Percentiles rank a stretch among this genome's conserved stretches.
Conservation (phyloP, 345 rosid genomes). For the Mercurialis annua region DNA sequence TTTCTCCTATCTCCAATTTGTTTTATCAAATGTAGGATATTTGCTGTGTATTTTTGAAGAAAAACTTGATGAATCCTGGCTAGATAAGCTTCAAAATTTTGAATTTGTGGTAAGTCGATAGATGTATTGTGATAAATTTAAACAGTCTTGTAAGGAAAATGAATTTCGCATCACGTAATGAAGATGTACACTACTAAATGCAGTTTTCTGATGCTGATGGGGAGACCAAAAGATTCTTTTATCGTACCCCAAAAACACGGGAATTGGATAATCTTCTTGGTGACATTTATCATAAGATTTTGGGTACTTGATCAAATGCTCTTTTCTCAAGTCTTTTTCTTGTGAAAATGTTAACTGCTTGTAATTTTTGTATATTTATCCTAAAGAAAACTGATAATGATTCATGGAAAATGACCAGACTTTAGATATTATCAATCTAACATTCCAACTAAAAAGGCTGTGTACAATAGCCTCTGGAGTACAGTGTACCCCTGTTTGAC, state of each 20-base stretch:
- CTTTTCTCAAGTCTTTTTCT: background rate
- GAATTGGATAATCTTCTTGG: constrained; percentile 87
- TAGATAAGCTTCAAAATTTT: constrained; percentile 51
- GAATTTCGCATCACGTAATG: background rate
- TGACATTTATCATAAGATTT: constrained; percentile 89
- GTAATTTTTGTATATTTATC: background rate
- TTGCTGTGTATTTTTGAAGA: constrained; percentile 80
- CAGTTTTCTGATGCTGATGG: constrained; percentile 80
- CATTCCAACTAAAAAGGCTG: background rate
- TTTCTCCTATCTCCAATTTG: background rate
- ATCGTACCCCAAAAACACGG: constrained; percentile 81
- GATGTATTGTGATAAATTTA: constrained; percentile 1
- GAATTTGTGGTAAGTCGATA: constrained; percentile 64
- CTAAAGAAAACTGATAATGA: background rate
- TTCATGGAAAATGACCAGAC: background rate
- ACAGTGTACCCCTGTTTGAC: background rate
- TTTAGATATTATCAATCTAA: background rate
- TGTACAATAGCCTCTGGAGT: constrained; percentile 4
- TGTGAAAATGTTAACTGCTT: background rate
- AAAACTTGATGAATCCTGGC: constrained; percentile 56
- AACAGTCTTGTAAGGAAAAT: background rate
- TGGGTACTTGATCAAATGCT: constrained; percentile 41
- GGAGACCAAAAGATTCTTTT: constrained; percentile 67
- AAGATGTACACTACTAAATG: constrained; percentile 16
- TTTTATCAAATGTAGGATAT: constrained; percentile 44